Evolutionary conservation across 106 monocot genomes (phyloP).

Genomic region (Dendrobium huoshanense): DNA sequence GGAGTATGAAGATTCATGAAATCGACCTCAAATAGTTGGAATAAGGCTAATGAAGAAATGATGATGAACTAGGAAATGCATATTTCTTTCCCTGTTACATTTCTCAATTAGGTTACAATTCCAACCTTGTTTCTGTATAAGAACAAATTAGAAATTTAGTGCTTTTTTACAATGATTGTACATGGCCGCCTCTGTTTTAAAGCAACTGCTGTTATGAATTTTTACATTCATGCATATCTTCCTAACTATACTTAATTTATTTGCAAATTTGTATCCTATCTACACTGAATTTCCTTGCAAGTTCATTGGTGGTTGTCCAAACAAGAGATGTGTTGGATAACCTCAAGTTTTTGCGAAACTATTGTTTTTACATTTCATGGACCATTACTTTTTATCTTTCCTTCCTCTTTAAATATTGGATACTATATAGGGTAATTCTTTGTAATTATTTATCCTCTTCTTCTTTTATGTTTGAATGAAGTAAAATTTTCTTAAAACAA

Average conservation of each 20-base stretch:
- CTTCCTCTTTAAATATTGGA: not conserved
- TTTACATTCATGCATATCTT: no score
- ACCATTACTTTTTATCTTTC: not conserved
- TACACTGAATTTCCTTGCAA: not conserved
- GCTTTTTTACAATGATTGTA: no score
- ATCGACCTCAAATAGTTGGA: not conserved
- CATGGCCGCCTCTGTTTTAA: no score
- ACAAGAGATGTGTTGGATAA: not conserved
- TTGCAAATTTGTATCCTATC: not conserved
- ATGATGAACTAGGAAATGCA: not conserved
- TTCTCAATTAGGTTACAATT: not conserved
- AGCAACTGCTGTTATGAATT: no score
- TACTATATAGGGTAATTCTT: not conserved
- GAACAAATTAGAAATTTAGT: not conserved
- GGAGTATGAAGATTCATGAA: not conserved
- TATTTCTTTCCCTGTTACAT: no score
- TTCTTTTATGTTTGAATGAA: not conserved
- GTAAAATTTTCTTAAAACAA: not conserved
- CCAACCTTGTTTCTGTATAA: not conserved
- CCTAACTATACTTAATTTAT: no score
- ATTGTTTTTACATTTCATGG: not conserved
- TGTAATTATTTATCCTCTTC: not conserved
- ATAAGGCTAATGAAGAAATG: not conserved
- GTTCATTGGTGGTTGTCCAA: not conserved
- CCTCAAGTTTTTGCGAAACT: not conserved